These are phyloP conservation scores for Plasmodium ovale DNA, from an alignment of 169 alveolate species.

Conservation along the genomic window DNA sequence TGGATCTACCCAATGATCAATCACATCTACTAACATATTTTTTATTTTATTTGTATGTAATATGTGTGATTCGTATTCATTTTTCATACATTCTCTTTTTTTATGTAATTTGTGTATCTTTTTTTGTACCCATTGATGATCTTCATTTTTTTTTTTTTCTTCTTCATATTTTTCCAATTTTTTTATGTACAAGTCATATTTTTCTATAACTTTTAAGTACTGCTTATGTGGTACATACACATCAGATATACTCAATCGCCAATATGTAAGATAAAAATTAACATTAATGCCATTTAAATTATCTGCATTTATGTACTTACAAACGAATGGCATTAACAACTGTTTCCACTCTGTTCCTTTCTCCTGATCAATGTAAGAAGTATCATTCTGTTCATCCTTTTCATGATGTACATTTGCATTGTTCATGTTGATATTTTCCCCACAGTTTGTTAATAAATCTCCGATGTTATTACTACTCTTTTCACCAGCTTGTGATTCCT, in stretches of 20 bases:
- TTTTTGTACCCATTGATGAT: conserved; percentile 39
- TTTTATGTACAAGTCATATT: conserved; percentile 41
- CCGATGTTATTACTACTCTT: too few species aligned
- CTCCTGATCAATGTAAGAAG: neutral
- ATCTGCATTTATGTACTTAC: conserved; percentile 29
- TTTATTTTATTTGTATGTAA: conserved; percentile 45
- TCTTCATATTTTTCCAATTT: conserved; percentile 35
- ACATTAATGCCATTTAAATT: conserved; percentile 54
- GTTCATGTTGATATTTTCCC: neutral
- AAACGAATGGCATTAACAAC: conserved; percentile 12
- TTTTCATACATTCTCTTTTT: conserved; percentile 24
- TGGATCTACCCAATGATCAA: conserved; percentile 70
- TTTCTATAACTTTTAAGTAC: conserved; percentile 31
- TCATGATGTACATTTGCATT: neutral
- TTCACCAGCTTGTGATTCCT: too few species aligned
- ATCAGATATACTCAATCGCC: conserved; percentile 60
- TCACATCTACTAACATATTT: conserved; percentile 20
- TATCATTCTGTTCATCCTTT: neutral
- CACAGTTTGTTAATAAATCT: neutral
- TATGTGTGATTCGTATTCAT: conserved; percentile 49
- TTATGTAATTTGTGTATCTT: conserved; percentile 13
- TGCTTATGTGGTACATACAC: conserved; percentile 66
- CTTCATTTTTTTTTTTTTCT: conserved; percentile 56
- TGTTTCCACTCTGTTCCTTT: conserved; percentile 22
- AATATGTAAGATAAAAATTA: conserved; percentile 37